phyloP scores from a whole-genome alignment of 306 rosid genomes.

The Malus fusca region DNA sequence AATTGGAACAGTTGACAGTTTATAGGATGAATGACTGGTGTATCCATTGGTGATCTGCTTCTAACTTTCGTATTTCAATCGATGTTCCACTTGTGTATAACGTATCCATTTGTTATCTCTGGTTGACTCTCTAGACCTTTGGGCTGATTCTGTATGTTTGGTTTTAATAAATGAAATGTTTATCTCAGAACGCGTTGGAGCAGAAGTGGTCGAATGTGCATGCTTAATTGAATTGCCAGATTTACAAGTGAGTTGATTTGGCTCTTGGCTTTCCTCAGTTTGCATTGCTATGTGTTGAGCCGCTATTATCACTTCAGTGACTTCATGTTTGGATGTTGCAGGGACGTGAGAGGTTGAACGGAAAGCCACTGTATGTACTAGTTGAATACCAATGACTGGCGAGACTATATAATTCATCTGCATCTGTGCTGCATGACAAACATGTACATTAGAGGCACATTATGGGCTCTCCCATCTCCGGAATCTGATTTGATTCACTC shows the following conservation, averaged over 20 bases:
- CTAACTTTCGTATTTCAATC: not conserved
- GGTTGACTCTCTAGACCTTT: not conserved
- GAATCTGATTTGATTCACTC: not conserved
- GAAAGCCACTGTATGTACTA: conserved; percentile 69
- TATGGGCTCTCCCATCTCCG: conserved; percentile 9
- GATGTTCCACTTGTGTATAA: no score
- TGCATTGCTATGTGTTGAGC: not conserved
- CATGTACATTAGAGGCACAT: conserved; percentile 27
- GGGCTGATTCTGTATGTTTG: not conserved
- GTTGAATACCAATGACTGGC: conserved; percentile 44
- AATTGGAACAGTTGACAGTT: not conserved
- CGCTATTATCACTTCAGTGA: not conserved
- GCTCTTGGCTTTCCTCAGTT: not conserved
- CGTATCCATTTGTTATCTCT: not conserved
- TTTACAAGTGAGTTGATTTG: conserved; percentile 41
- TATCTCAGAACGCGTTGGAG: conserved; percentile 82
- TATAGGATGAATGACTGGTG: not conserved
- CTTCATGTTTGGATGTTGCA: conserved; percentile 24
- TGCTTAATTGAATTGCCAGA: conserved; percentile 88
- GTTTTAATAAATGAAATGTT: not conserved
- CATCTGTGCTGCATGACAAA: conserved; percentile 7
- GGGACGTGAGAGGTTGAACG: conserved; percentile 76
- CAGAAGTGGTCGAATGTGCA: conserved; percentile 89
- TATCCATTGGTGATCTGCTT: not conserved
- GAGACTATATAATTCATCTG: not conserved